phyloP scores from a whole-genome alignment of 1,139 yeast species.

The Protomyces lactucae-debilis region DNA sequence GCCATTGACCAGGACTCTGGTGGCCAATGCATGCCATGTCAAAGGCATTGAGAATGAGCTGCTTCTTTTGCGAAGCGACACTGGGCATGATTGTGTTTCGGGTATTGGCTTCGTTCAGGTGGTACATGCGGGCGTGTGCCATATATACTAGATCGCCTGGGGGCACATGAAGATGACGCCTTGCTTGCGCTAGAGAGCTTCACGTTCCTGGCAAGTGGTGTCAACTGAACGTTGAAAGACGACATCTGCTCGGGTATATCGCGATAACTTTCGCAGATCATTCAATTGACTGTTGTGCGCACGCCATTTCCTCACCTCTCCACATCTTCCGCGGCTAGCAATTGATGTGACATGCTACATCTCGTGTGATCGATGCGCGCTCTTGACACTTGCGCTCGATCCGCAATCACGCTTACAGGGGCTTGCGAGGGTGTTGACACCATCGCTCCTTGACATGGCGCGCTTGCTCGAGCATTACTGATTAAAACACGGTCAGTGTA shows the following conservation, averaged over 20 bases:
- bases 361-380: too few relatives aligned
- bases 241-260: too few relatives aligned
- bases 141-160: neutral
- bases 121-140: neutral
- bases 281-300: too few relatives aligned
- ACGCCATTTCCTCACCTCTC: too few relatives aligned
- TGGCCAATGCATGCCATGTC: slow-evolving; percentile 45
- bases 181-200: too few relatives aligned
- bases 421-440: neutral
- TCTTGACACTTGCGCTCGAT: too few relatives aligned
- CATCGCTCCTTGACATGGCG: neutral
- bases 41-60: slow-evolving; percentile 44
- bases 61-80: slow-evolving; percentile 26
- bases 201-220: too few relatives aligned
- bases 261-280: too few relatives aligned
- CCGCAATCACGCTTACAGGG: too few relatives aligned
- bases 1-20: slow-evolving; percentile 47
- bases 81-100: neutral
- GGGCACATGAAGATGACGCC: neutral
- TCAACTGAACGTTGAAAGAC: too few relatives aligned
- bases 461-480: neutral
- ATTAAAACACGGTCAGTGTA: neutral
- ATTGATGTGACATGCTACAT: too few relatives aligned
- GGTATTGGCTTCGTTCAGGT: neutral
- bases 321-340: too few relatives aligned